Evolutionary conservation across 2,329 filamentous ascomycete species (phyloP).

Genomic region (Oidium heveae): DNA sequence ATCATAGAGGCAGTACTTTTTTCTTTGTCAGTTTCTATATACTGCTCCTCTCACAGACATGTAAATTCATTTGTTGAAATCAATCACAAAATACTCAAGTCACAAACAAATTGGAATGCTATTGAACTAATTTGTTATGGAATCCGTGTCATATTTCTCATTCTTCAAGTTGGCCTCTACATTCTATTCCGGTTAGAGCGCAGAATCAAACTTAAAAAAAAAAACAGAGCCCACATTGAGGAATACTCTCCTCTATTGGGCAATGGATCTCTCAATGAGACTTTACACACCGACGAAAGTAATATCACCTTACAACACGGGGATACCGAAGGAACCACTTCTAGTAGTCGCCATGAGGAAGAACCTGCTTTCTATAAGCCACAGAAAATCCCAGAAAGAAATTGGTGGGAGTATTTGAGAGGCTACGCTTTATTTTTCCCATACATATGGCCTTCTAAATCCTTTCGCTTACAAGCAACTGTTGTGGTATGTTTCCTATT

Average conservation of each 20-base stretch:
- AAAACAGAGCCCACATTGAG: conserved; percentile 9
- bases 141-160: conserved; percentile 40
- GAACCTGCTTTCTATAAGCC: conserved; percentile 65
- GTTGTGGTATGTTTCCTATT: conserved; percentile 65
- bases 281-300: conserved; percentile 14
- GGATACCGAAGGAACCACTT: conserved; percentile 1
- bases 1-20: conserved; percentile 50
- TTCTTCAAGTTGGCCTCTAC: conserved; percentile 29
- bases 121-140: conserved; percentile 41
- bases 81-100: conserved; percentile 16
- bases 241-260: conserved; percentile 39
- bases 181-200: conserved; percentile 21
- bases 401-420: conserved; percentile 87
- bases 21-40: conserved; percentile 39
- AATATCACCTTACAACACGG: conserved; percentile 8
- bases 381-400: conserved; percentile 60
- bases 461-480: conserved; percentile 45
- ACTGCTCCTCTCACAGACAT: conserved; percentile 39
- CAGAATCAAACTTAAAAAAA: conserved; percentile 5
- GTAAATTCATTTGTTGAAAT: conserved; percentile 18
- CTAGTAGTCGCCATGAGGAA: conserved; percentile 23
- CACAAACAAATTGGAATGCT: conserved; percentile 27
- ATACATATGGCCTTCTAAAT: conserved; percentile 84
- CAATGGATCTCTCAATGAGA: conserved; percentile 16
- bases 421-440: conserved; percentile 90